Base-by-base conservation (phyloP, 208 protist species). In the Leishmania mexicana region DNA sequence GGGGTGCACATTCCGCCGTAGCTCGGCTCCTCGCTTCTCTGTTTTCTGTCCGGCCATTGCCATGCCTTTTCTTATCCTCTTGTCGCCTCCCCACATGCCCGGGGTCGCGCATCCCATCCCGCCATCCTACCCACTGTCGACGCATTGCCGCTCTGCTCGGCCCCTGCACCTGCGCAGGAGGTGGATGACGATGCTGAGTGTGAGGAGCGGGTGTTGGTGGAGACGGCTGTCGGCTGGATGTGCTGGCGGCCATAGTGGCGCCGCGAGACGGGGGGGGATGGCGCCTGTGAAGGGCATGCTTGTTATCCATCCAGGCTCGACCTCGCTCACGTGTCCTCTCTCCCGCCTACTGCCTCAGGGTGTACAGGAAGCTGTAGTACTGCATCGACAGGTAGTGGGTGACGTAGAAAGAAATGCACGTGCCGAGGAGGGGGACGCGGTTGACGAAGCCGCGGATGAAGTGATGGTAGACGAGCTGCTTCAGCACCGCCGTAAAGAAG, bases 281-380 rank as follows among this genome's bases (percentile, higher is more conserved):
- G 57, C 57, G 31, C 7, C 57, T 31, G 24, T 35, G 65, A 42
- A n/a, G 19, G 65, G 11, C 21, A 17, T 49, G 42, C 45, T 51
- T 19, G 68, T 6, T 38, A 31, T 24, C 28, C 35, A 2, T 73
- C 42, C 28, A 40, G 49, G 31, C 40, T 15, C 15, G 15, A 31
- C 2, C 28, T 58, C 47, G n/a, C 60, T 38, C n/a, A 1, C 47
- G 57, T 47, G 15, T 17, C 28, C 24, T 53, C 28, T 47, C 24
- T 57, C 40, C n/a, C n/a, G 11, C 47, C 72, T 91, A 94, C 79
- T 95, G 81, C 53, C 90, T 87, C 19, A 96, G 75, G 17, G 92
- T 90, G 80, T 96, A 97, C 49, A 96, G 88, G 79, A 97, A 96
- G 57, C 88, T 94, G 87, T 94, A 95, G 84, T 97, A 90, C 85